Evolutionary conservation across 2,329 filamentous ascomycete genomes (phyloP), one percentile per base, ranked within the genome.

Genomic region (Botrytis pseudocinerea): DNA sequence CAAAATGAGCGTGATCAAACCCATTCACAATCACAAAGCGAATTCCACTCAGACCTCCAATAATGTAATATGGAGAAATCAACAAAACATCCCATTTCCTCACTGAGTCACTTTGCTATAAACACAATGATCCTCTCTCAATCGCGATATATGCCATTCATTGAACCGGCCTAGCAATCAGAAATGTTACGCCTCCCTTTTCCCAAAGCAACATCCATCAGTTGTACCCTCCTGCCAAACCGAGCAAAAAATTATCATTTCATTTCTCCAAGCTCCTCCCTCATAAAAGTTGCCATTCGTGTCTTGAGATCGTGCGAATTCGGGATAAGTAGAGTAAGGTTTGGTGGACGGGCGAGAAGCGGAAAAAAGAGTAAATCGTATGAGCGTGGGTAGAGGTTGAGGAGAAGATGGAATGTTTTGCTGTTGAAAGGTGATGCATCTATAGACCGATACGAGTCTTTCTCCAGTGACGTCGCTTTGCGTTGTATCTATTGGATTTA

Each of bases 391-490:
- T 71, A 61, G 28, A 57, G 69, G 69, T 61, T 42, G 69, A 63
- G 69, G 69, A 72, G 70, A 73, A 57, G 51, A 72, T 68, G 48
- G 70, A 72, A 72, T 35, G 48, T 72, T 72, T 72, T 68, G 70
- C 51, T 63, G 74, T 69, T 70, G 70, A 70, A 38, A 44, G 82
- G 84, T 82, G 85, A 88, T 84, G 85, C 85, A 86, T 90, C 89
- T 96, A 99, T 89, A 99, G 97, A 84, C 94, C 94, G 87, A 99
- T 94, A 85, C 94, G 93, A 85, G 96, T 98, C 95, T 99, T 99
- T 89, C 96, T 94, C 96, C 96, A 99, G 86, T 99, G 96, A 88
- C 96, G 93, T 87, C 96, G 90, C 93, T 99, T 99, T 83, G 96
- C 95, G 90, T 99, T 99, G 92, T 99, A 99, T 89, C 96, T 99